These are phyloP conservation scores for Populus ilicifolia DNA, from an alignment of 345 rosid genomes.

Conservation along the genomic window DNA sequence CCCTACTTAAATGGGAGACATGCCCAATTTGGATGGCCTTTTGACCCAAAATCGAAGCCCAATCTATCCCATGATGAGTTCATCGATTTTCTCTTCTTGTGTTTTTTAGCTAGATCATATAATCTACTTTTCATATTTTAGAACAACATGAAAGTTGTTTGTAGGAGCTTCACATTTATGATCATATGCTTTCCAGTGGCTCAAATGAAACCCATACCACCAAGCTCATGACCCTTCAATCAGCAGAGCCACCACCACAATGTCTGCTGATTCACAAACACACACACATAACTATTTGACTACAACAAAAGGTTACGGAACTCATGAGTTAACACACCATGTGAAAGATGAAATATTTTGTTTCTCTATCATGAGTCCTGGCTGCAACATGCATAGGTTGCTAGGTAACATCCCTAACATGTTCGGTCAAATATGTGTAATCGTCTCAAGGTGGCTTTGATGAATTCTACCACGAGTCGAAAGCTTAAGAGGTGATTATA, in stretches of 20 bases:
- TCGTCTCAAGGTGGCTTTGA: neutral
- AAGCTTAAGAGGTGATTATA: neutral
- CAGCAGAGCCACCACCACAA: neutral
- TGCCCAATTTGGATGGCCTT: neutral
- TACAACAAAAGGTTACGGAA: neutral
- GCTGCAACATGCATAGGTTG: neutral
- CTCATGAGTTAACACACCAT: conserved; percentile 9
- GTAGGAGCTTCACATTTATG: neutral
- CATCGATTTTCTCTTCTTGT: neutral
- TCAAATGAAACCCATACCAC: conserved; percentile 14
- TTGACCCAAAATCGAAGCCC: conserved; percentile 4
- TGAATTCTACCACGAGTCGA: conserved; percentile 5
- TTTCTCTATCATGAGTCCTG: neutral
- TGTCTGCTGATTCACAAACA: neutral
- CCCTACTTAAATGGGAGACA: neutral
- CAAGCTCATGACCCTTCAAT: neutral
- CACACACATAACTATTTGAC: neutral
- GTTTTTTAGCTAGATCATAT: neutral
- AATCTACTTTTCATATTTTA: neutral
- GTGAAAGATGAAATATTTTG: neutral
- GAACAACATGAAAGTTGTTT: neutral
- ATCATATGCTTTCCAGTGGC: conserved; percentile 1
- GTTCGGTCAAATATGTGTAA: neutral
- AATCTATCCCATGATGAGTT: neutral
- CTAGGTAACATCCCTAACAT: neutral